Conservation (phyloP, 2,329 filamentous ascomycete genomes). For the Plectosphaerella sp. region DNA sequence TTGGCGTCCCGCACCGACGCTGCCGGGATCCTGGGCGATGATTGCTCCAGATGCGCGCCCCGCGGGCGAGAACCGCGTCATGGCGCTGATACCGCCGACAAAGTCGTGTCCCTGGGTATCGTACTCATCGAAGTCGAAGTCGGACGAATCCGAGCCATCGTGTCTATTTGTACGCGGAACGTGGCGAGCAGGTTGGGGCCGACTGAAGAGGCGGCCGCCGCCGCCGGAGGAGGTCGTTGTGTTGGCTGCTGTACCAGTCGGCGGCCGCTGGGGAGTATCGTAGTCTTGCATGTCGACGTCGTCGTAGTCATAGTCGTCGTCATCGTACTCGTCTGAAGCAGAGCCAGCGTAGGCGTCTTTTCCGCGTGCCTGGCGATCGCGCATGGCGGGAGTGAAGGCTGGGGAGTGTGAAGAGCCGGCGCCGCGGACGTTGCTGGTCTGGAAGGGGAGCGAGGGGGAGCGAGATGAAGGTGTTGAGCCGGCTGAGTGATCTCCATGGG, state of each 20-base stretch:
- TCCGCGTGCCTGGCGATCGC: conserved; percentile 54
- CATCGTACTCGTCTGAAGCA: conserved; percentile 24
- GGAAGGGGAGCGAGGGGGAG: neutral
- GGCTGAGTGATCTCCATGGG: neutral
- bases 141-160: conserved; percentile 15
- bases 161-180: conserved; percentile 22
- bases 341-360: conserved; percentile 46
- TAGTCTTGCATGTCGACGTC: conserved; percentile 14
- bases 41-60: neutral
- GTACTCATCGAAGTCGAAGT: conserved; percentile 13
- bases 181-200: conserved; percentile 15
- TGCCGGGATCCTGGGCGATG: neutral
- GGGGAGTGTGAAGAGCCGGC: conserved; percentile 6
- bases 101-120: conserved; percentile 4
- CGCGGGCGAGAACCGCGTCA: neutral
- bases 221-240: neutral
- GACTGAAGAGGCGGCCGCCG: neutral
- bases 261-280: neutral
- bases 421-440: conserved; percentile 4
- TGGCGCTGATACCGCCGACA: neutral
- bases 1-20: neutral
- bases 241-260: neutral
- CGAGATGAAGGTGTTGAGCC: neutral
- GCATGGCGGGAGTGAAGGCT: conserved; percentile 44
- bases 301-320: conserved; percentile 23